A percentile compares a stretch with the other conserved stretches of the same genome.
Evolutionary conservation across 116 monocot genomes (phyloP).

Genomic region (Posidonia oceanica): DNA sequence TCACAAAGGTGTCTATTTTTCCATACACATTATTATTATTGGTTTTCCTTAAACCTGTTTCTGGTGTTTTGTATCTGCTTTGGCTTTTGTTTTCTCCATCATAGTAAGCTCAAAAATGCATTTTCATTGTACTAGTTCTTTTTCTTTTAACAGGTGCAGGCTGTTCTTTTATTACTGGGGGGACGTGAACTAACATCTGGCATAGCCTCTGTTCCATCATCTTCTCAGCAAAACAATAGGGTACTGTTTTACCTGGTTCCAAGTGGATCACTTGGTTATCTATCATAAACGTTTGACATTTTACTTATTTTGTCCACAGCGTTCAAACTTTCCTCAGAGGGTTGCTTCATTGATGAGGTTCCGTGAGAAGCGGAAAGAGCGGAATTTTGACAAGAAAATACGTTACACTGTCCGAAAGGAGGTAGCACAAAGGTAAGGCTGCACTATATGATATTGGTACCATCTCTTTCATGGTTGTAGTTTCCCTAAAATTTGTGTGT

Average conservation of each 20-base stretch:
- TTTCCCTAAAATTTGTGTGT: background rate
- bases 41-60: too few species aligned
- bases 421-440: slow-evolving; percentile 57
- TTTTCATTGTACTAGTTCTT: background rate
- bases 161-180: slow-evolving; percentile 68
- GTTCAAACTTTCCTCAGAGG: slow-evolving; percentile 65
- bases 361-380: slow-evolving; percentile 82
- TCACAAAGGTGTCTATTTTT: too few species aligned
- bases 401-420: slow-evolving; percentile 79
- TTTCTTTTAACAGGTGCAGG: slow-evolving; percentile 50
- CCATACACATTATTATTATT: too few species aligned
- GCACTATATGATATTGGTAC: background rate
- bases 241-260: slow-evolving; percentile 10
- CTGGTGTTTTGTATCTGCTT: background rate
- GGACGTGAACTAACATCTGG: slow-evolving; percentile 45
- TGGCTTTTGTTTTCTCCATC: background rate
- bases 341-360: slow-evolving; percentile 84
- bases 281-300: background rate
- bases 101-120: background rate
- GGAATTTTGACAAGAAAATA: slow-evolving; percentile 88
- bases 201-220: slow-evolving; percentile 24
- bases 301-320: background rate
- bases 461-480: background rate
- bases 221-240: slow-evolving; percentile 45
- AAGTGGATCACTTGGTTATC: too few species aligned